A percentile compares a stretch with the other conserved stretches of the same genome.
phyloP scores from a whole-genome alignment of 1,284 basidiomycete species.

The Malassezia sympodialis region DNA sequence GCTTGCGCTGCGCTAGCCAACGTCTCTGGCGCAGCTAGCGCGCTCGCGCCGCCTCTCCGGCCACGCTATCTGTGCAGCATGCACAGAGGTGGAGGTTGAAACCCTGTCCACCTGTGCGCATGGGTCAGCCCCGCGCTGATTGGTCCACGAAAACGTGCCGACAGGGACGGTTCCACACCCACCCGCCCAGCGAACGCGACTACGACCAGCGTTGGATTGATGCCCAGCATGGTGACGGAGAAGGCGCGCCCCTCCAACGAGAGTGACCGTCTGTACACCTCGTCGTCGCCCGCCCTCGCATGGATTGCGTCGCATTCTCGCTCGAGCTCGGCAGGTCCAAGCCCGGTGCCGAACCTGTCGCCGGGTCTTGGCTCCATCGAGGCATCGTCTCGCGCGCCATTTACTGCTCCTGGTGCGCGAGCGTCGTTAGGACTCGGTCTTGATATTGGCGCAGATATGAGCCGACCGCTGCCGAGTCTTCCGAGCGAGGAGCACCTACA shows the following conservation, averaged over 20 bases:
- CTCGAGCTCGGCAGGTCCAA: not conserved
- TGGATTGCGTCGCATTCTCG: constrained; percentile 6
- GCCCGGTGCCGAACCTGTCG: not conserved
- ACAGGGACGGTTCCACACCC: not conserved
- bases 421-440: not conserved
- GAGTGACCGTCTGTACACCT: not conserved
- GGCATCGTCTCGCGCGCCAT: not conserved
- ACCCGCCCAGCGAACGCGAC: not conserved
- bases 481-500: not conserved
- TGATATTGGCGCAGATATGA: not conserved
- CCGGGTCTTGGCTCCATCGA: not conserved
- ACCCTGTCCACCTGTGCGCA: too few species aligned
- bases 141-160: not conserved
- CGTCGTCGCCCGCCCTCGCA: constrained; percentile 4
- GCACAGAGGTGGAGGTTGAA: not conserved
- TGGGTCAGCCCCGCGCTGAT: not conserved
- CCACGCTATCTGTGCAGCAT: not conserved
- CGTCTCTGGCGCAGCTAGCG: not conserved
- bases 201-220: not conserved
- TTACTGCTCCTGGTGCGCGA: not conserved
- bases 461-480: not conserved
- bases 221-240: not conserved
- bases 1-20: not conserved
- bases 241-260: not conserved
- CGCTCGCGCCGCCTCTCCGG: not conserved